Conservation (phyloP, 2,329 filamentous ascomycete genomes). For the Nakataea oryzae region DNA sequence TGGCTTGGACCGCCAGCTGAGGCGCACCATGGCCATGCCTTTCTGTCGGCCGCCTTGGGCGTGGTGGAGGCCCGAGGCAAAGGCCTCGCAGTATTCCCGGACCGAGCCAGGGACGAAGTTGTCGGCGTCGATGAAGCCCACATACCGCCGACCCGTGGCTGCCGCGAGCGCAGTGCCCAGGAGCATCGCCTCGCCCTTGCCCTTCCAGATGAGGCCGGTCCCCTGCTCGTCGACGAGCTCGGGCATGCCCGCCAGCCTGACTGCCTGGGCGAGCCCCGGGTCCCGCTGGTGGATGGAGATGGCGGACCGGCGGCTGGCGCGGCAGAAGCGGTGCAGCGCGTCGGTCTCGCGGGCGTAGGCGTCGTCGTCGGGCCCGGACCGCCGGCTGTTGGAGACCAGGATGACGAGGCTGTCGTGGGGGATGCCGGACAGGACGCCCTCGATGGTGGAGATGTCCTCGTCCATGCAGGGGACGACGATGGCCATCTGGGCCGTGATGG, state of each 20-base stretch:
- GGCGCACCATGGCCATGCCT: constrained; percentile 18
- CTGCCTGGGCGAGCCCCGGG: constrained; percentile 12
- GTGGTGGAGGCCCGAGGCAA: constrained; percentile 19
- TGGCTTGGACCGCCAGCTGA: constrained; percentile 21
- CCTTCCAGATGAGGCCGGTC: constrained; percentile 14
- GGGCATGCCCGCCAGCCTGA: constrained; percentile 12
- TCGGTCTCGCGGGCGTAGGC: constrained; percentile 12
- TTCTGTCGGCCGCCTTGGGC: constrained; percentile 6
- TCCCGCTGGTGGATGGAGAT: constrained; percentile 19
- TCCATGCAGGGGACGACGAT: constrained; percentile 22
- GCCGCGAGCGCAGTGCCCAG: constrained; percentile 19
- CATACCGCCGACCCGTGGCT: constrained; percentile 12
- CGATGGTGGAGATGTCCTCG: constrained; percentile 14
- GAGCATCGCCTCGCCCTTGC: constrained; percentile 22
- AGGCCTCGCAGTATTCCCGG: constrained; percentile 20
- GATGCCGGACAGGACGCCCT: constrained; percentile 17
- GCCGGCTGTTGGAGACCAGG: constrained; percentile 18
- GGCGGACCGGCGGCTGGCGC: constrained; percentile 9
- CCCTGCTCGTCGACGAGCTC: constrained; percentile 9
- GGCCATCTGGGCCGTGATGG: constrained; percentile 10
- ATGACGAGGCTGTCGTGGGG: constrained; percentile 17
- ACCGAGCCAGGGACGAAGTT: constrained; percentile 18
- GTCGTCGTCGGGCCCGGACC: constrained; percentile 4
- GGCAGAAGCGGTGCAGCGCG: constrained; percentile 12
- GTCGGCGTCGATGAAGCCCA: constrained; percentile 23